Conservation (phyloP, 1,284 basidiomycete genomes). For the Spongiforma sp. region DNA sequence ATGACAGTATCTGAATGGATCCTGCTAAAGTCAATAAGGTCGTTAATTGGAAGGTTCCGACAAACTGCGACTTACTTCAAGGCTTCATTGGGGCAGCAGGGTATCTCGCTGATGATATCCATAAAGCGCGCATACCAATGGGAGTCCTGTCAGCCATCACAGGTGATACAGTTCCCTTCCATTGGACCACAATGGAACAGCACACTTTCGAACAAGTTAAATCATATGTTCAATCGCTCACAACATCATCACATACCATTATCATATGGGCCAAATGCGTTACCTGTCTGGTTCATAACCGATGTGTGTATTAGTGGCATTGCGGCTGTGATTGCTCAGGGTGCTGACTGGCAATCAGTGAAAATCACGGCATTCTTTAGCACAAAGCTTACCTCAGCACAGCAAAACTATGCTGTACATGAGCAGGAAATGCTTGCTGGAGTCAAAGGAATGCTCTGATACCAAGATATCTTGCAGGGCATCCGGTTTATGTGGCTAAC, state of each 20-base stretch:
- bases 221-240: slow-evolving; percentile 12
- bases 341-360: background rate
- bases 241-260: slow-evolving; percentile 32
- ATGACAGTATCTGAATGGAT: slow-evolving; percentile 45
- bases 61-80: slow-evolving; percentile 27
- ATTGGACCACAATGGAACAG: slow-evolving; percentile 40
- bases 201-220: slow-evolving; percentile 44
- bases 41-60: slow-evolving; percentile 38
- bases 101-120: slow-evolving; percentile 37
- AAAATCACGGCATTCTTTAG: slow-evolving; percentile 45
- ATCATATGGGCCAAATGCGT: background rate
- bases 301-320: background rate
- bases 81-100: slow-evolving; percentile 40
- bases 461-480: slow-evolving; percentile 30
- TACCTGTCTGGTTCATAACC: background rate
- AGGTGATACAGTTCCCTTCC: slow-evolving; percentile 29
- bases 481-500: slow-evolving; percentile 39
- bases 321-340: background rate
- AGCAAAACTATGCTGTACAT: slow-evolving; percentile 40
- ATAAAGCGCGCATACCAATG: slow-evolving; percentile 35
- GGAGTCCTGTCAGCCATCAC: slow-evolving; percentile 35
- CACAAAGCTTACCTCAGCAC: slow-evolving; percentile 31
- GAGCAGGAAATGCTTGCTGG: slow-evolving; percentile 20
- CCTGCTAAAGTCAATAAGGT: slow-evolving; percentile 41
- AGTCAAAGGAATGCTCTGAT: slow-evolving; percentile 19